Conservation (phyloP, 2,329 filamentous ascomycete genomes). For the Venturia nashicola region DNA sequence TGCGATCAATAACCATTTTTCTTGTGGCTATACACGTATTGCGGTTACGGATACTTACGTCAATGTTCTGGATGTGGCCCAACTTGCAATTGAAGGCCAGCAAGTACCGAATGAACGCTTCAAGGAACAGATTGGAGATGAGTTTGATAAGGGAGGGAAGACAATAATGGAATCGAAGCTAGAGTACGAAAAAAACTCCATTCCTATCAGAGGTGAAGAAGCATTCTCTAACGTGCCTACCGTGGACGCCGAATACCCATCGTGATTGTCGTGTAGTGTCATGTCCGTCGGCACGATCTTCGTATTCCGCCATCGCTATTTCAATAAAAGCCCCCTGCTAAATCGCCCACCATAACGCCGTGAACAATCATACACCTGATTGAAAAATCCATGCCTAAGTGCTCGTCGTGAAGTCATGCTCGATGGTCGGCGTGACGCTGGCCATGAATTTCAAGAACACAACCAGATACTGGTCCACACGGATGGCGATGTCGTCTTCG, state of each 20-base stretch:
- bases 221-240: neutral
- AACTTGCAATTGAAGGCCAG: no score
- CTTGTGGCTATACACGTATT: no score
- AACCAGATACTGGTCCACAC: slow-evolving; percentile 80
- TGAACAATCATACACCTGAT: neutral
- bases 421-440: slow-evolving; percentile 83
- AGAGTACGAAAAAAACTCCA: neutral
- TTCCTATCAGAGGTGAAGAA: neutral
- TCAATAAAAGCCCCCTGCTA: neutral
- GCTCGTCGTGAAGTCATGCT: slow-evolving; percentile 96
- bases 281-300: neutral
- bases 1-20: no score
- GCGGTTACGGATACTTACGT: no score
- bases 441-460: slow-evolving; percentile 71
- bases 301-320: neutral
- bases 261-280: neutral
- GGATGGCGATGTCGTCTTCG: slow-evolving; percentile 67
- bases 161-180: no score
- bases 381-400: neutral
- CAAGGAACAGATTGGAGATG: no score
- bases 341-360: neutral
- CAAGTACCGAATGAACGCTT: no score
- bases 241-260: neutral
- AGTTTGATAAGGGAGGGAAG: no score
- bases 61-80: no score